Percentiles rank a stretch among this genome's conserved stretches.
phyloP scores from a whole-genome alignment of 169 alveolate species.

The Plasmodium vinckei region DNA sequence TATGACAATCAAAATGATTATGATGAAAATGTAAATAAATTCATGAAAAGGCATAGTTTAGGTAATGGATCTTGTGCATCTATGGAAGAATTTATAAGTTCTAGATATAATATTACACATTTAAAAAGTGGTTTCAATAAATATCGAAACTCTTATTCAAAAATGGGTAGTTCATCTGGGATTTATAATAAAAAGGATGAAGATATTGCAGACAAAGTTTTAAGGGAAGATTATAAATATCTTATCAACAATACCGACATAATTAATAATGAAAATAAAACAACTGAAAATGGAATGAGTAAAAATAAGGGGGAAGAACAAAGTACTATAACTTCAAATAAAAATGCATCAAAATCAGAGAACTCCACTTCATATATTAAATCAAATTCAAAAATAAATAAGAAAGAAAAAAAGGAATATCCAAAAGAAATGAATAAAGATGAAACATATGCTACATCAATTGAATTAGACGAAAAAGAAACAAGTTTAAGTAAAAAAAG shows the following conservation, averaged over 20 bases:
- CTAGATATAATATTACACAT: constrained; percentile 26
- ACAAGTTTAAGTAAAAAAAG: not conserved
- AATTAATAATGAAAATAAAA: constrained; percentile 37
- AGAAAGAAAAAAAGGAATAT: not conserved
- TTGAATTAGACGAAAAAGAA: not conserved
- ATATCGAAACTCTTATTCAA: not conserved
- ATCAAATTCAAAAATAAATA: not conserved
- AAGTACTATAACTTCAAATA: constrained; percentile 25
- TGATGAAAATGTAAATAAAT: not conserved
- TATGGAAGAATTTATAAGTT: constrained; percentile 37
- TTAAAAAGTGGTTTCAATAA: constrained; percentile 12
- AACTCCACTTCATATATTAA: not conserved
- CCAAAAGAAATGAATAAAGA: not conserved
- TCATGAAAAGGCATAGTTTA: not conserved
- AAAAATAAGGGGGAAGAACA: not conserved
- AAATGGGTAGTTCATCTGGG: constrained; percentile 27
- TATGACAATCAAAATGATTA: not conserved
- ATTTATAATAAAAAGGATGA: not conserved
- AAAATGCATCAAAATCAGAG: constrained; percentile 14
- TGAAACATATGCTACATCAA: not conserved
- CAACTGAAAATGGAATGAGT: constrained; percentile 42
- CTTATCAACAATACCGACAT: not conserved
- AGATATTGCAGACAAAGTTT: constrained; percentile 10
- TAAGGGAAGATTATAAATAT: constrained; percentile 18
- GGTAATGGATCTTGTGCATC: constrained; percentile 9